These are phyloP conservation scores for Paragyromitra xinjiangensis DNA, from an alignment of 495 filamentous ascomycete genomes.

Conservation along the genomic window DNA sequence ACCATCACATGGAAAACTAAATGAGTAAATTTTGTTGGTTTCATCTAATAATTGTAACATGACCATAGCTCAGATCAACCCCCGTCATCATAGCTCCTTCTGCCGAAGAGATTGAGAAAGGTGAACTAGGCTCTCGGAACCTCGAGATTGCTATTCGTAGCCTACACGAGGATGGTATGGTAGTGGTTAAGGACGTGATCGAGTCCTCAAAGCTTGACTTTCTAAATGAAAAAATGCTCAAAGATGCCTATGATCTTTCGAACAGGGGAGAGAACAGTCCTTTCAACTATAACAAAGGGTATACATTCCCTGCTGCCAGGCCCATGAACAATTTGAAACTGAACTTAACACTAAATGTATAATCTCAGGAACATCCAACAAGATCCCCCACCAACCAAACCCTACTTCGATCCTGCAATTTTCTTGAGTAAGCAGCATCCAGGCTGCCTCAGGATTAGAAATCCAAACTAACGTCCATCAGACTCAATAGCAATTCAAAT, in stretches of 20 bases:
- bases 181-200: conserved; percentile 66
- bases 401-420: conserved; percentile 61
- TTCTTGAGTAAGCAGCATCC: conserved; percentile 59
- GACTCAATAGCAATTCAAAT: conserved; percentile 65
- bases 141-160: conserved; percentile 65
- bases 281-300: conserved; percentile 65
- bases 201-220: conserved; percentile 61
- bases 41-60: background rate
- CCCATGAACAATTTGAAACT: background rate
- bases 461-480: background rate
- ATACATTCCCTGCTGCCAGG: background rate
- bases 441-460: background rate
- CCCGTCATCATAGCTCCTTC: conserved; percentile 15
- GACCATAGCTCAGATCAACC: background rate
- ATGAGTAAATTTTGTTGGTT: background rate
- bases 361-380: conserved; percentile 64
- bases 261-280: conserved; percentile 61
- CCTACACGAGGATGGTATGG: conserved; percentile 66
- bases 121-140: conserved; percentile 58
- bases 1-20: background rate
- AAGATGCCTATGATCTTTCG: conserved; percentile 62
- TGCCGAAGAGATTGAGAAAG: conserved; percentile 38
- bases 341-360: background rate
- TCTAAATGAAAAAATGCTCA: conserved; percentile 65
- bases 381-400: conserved; percentile 61